Conservation (phyloP, 106 monocot genomes). For the Platanthera guangdongensis region DNA sequence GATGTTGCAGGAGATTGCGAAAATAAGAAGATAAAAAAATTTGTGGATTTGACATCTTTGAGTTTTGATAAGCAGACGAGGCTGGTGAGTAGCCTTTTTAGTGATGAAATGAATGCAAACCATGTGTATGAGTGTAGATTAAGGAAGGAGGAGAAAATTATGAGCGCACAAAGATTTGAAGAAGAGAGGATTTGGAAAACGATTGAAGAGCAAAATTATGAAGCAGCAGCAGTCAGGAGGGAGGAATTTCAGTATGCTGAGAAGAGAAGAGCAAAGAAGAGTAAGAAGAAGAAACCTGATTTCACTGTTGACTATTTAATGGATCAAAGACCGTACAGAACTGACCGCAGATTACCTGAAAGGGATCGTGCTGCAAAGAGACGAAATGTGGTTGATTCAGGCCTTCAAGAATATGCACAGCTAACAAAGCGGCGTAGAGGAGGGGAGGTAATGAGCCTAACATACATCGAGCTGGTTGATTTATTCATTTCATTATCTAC, state of each 20-base stretch:
- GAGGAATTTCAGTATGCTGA: constrained; percentile 28
- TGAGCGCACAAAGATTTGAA: constrained; percentile 27
- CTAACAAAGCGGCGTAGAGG: constrained; percentile 70
- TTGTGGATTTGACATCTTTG: constrained; percentile 48
- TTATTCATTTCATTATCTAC: not conserved
- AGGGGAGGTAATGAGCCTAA: constrained; percentile 58
- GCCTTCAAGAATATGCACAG: constrained; percentile 40
- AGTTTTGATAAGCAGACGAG: constrained; percentile 25
- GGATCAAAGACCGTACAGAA: constrained; percentile 54
- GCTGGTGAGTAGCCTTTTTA: constrained; percentile 26
- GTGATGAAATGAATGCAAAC: constrained; percentile 23
- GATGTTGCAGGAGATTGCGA: constrained; percentile 31
- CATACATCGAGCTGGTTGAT: not conserved
- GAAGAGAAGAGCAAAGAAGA: constrained; percentile 45
- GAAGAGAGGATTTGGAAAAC: constrained; percentile 28
- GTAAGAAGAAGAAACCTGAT: constrained; percentile 68
- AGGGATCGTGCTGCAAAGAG: constrained; percentile 64
- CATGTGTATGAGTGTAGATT: constrained; percentile 22
- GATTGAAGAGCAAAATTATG: constrained; percentile 41
- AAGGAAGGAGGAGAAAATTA: constrained; percentile 39
- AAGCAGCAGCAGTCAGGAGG: constrained; percentile 28
- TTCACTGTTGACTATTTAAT: constrained; percentile 65
- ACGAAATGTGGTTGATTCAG: constrained; percentile 41
- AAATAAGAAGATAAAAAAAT: constrained; percentile 68
- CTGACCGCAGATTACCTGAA: constrained; percentile 65